Percentiles rank a stretch among this genome's conserved stretches.
phyloP scores from a whole-genome alignment of 441 rosid species.

The Jatropha multifida region DNA sequence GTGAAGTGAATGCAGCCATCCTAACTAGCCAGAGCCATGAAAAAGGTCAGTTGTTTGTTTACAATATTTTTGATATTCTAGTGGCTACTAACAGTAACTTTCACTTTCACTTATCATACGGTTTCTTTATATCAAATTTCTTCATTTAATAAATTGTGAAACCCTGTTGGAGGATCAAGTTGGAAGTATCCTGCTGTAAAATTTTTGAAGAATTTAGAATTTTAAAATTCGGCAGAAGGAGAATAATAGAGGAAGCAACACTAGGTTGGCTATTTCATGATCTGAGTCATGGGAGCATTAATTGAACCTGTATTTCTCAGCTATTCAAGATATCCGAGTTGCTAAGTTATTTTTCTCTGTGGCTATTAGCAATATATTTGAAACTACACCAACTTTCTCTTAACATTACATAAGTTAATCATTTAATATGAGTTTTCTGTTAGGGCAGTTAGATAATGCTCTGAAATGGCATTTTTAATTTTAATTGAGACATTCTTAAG shows the following conservation, averaged over 20 bases:
- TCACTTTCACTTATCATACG: neutral
- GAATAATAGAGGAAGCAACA: neutral
- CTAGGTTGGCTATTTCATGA: neutral
- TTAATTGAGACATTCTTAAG: neutral
- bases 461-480: neutral
- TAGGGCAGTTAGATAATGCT: neutral
- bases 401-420: neutral
- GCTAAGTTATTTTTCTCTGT: neutral
- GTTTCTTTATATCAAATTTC: neutral
- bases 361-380: neutral
- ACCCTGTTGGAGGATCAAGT: neutral
- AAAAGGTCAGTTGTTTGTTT: constrained; percentile 58
- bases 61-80: neutral
- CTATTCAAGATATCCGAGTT: neutral
- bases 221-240: neutral
- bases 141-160: neutral
- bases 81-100: neutral
- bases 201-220: neutral
- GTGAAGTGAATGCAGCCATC: constrained; percentile 96
- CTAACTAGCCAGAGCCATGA: constrained; percentile 96
- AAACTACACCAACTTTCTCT: neutral
- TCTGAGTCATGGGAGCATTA: neutral
- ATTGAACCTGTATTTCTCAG: neutral
- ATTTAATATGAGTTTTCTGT: neutral
- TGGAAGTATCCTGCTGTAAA: neutral